Conservation (phyloP, 1,284 basidiomycete genomes). For the Trametes pubescens region DNA sequence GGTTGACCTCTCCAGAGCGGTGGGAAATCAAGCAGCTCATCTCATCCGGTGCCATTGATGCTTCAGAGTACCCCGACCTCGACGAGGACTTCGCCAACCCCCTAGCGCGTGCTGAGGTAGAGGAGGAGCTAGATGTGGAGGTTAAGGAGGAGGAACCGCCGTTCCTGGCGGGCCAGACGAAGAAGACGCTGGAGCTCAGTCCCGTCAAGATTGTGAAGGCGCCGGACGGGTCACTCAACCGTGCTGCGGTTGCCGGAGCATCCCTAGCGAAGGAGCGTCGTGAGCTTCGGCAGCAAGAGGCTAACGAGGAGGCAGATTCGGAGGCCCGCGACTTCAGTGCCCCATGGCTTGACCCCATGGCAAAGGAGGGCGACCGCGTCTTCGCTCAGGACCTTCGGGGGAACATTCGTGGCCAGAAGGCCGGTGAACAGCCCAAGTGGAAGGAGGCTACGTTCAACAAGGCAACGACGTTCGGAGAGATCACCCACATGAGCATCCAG, state of each 20-base stretch:
- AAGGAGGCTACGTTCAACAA: conserved; percentile 95
- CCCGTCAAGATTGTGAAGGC: conserved; percentile 98
- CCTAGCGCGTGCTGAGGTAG: conserved; percentile 84
- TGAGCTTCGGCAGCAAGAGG: conserved; percentile 94
- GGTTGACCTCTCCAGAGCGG: conserved; percentile 95
- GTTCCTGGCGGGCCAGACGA: conserved; percentile 96
- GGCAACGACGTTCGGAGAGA: conserved; percentile 95
- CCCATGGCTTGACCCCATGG: conserved; percentile 99
- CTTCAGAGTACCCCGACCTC: conserved; percentile 95
- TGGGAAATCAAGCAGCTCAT: conserved; percentile 99
- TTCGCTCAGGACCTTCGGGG: conserved; percentile 96
- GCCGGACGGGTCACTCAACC: conserved; percentile 93
- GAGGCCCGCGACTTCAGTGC: conserved; percentile 93
- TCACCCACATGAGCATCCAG: conserved; percentile 90
- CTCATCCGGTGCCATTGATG: conserved; percentile 91
- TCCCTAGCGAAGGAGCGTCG: conserved; percentile 94
- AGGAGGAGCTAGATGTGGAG: conserved; percentile 97
- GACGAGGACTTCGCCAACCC: conserved; percentile 90
- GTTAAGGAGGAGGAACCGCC: conserved; percentile 97
- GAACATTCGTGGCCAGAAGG: conserved; percentile 83
- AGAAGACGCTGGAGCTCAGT: conserved; percentile 93
- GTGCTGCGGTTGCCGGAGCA: conserved; percentile 94
- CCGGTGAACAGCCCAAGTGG: conserved; percentile 89
- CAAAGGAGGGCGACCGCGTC: conserved; percentile 83
- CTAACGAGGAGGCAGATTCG: conserved; percentile 93